These are phyloP conservation scores for Fusarium sororula DNA, from an alignment of 2,329 filamentous ascomycete genomes.

Conservation along the genomic window DNA sequence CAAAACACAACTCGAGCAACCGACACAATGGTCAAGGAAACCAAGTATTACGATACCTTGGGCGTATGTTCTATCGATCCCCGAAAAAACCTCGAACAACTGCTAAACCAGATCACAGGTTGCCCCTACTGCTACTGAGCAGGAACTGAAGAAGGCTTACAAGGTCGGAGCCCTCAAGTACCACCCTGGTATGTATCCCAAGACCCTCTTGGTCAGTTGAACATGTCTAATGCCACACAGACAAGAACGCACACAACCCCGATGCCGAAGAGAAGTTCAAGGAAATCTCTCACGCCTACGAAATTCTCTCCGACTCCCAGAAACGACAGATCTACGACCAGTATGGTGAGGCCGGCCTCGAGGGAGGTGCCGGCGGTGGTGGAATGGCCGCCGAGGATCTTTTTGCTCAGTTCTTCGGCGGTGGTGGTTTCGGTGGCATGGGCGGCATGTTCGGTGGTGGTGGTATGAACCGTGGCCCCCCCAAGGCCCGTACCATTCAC, in stretches of 20 bases:
- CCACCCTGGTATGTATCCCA: conserved; percentile 75
- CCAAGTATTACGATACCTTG: conserved; percentile 80
- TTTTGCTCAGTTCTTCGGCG: conserved; percentile 95
- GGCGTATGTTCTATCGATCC: conserved; percentile 66
- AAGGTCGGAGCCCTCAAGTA: conserved; percentile 84
- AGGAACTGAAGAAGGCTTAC: conserved; percentile 91
- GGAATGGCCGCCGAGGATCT: conserved; percentile 97
- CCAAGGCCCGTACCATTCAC: conserved; percentile 93
- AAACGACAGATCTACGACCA: conserved; percentile 95
- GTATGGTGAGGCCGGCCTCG: conserved; percentile 96
- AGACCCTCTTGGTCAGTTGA: not conserved
- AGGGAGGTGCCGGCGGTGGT: conserved; percentile 80
- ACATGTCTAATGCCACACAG: conserved; percentile 56
- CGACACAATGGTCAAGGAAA: conserved; percentile 78
- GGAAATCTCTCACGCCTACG: conserved; percentile 94
- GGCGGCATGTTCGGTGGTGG: conserved; percentile 79
- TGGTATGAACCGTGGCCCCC: conserved; percentile 77
- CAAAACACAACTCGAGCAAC: conserved; percentile 9
- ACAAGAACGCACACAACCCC: conserved; percentile 96
- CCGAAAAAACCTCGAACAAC: not conserved
- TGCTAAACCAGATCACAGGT: conserved; percentile 63
- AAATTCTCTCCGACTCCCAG: conserved; percentile 89
- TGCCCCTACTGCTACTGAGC: conserved; percentile 79
- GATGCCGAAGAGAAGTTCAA: conserved; percentile 98
- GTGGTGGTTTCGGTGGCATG: conserved; percentile 65